These are phyloP conservation scores for Dioscorea alata DNA, from an alignment of 106 monocot genomes.

Conservation along the genomic window DNA sequence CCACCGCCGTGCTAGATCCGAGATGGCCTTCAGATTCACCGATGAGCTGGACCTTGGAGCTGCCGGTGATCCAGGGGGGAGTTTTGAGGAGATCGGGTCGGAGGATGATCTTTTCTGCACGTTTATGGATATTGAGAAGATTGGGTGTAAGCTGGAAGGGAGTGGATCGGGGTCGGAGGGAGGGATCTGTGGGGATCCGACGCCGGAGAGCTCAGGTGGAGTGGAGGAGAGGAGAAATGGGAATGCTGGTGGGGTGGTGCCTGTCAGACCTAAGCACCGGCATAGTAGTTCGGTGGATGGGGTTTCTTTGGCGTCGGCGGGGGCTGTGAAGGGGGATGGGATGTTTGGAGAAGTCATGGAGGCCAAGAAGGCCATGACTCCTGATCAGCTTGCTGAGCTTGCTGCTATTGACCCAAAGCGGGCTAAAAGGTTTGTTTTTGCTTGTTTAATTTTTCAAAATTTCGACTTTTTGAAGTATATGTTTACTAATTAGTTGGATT, in stretches of 20 bases:
- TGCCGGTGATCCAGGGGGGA: slow-evolving; percentile 6
- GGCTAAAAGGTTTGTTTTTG: slow-evolving; percentile 56
- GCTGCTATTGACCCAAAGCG: slow-evolving; percentile 73
- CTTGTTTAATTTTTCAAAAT: not conserved
- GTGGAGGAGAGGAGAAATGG: slow-evolving; percentile 7
- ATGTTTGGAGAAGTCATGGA: slow-evolving; percentile 57
- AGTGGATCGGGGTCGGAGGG: slow-evolving; percentile 55
- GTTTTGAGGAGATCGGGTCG: slow-evolving; percentile 50
- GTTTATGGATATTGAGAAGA: slow-evolving; percentile 86
- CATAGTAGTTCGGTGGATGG: slow-evolving; percentile 69
- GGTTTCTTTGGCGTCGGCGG: slow-evolving; percentile 28
- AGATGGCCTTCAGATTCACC: slow-evolving; percentile 48
- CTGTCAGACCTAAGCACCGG: slow-evolving; percentile 48
- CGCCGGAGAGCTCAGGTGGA: slow-evolving; percentile 23
- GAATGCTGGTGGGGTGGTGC: slow-evolving; percentile 4
- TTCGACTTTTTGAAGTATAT: not conserved
- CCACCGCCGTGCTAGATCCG: slow-evolving; percentile 67
- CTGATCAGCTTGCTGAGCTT: slow-evolving; percentile 76
- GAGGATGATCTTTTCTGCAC: slow-evolving; percentile 87
- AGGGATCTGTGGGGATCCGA: slow-evolving; percentile 21
- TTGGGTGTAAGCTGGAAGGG: slow-evolving; percentile 37
- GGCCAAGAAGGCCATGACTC: slow-evolving; percentile 90
- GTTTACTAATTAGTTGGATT: too few relatives aligned
- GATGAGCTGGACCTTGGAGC: slow-evolving; percentile 30
- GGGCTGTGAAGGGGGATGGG: slow-evolving; percentile 15